Evolutionary conservation across 306 rosid species (phyloP).

Genomic region (Vigna mungo): DNA sequence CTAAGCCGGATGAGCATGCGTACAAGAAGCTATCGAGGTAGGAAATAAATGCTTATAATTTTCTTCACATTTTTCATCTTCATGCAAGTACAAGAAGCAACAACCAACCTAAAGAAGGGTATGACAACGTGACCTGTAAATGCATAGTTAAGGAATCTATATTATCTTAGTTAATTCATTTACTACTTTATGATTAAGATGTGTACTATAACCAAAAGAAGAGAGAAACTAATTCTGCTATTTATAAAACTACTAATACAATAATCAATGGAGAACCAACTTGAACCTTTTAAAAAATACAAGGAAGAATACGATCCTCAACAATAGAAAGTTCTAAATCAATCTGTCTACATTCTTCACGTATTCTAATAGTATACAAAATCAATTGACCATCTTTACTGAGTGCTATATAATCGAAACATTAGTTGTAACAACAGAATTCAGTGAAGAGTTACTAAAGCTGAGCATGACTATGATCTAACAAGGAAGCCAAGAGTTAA

Average conservation of each 20-base stretch:
- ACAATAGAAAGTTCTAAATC: neutral
- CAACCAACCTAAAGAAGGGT: too few species aligned
- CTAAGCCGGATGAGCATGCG: conserved; percentile 32
- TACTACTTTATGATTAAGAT: too few species aligned
- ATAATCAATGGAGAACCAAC: neutral
- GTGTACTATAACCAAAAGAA: too few species aligned
- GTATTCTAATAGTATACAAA: neutral
- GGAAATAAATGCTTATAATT: too few species aligned
- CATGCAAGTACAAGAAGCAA: too few species aligned
- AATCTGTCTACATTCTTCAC: neutral
- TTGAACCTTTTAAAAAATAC: neutral
- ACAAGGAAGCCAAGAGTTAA: conserved; percentile 15
- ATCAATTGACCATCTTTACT: conserved; percentile 1
- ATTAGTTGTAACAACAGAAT: neutral
- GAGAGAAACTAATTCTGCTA: too few species aligned
- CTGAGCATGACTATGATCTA: neutral
- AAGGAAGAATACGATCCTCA: neutral
- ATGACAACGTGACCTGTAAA: too few species aligned
- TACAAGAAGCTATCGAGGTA: too few species aligned
- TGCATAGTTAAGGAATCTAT: too few species aligned
- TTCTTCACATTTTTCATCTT: too few species aligned
- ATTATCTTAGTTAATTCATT: too few species aligned
- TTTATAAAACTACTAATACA: neutral
- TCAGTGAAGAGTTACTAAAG: conserved; percentile 11
- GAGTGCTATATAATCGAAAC: neutral